Evolutionary conservation across 140 eudicot species (phyloP).

Genomic region (Flaveria floridana): DNA sequence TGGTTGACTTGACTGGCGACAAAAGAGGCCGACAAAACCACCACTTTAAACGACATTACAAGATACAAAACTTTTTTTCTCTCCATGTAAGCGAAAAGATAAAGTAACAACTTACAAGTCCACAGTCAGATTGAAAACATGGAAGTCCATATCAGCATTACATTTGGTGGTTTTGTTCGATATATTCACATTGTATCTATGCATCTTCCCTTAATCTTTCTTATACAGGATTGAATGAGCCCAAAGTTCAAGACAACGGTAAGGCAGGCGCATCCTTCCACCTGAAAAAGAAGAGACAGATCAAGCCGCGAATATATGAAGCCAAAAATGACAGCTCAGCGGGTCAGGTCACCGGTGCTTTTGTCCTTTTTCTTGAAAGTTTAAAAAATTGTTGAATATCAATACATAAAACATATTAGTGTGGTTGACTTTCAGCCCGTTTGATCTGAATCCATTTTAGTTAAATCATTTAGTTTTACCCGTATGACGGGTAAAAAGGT

Average conservation of each 20-base stretch:
- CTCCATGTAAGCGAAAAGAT: constrained; percentile 16
- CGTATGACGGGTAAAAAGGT: neutral
- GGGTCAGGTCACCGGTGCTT: neutral
- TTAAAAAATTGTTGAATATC: neutral
- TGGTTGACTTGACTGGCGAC: neutral
- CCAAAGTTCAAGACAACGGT: constrained; percentile 20
- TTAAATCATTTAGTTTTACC: neutral
- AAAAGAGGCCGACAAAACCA: constrained; percentile 19
- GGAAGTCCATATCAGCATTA: constrained; percentile 23
- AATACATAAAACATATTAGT: constrained; percentile 7
- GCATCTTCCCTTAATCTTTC: constrained; percentile 17
- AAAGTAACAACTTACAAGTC: constrained; percentile 24
- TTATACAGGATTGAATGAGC: constrained; percentile 1
- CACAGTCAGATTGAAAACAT: neutral
- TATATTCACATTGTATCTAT: constrained; percentile 36
- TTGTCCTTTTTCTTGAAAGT: neutral
- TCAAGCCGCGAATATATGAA: neutral
- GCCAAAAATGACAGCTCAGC: neutral
- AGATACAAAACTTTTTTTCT: constrained; percentile 16
- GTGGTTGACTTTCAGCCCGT: constrained; percentile 3
- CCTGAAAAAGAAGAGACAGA: constrained; percentile 28
- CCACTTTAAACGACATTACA: constrained; percentile 22
- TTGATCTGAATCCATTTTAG: neutral
- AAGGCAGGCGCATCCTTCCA: constrained; percentile 36
- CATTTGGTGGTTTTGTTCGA: constrained; percentile 25